These are phyloP conservation scores for Diaporthe batatas DNA, from an alignment of 2,329 filamentous ascomycete species.

Conservation along the genomic window DNA sequence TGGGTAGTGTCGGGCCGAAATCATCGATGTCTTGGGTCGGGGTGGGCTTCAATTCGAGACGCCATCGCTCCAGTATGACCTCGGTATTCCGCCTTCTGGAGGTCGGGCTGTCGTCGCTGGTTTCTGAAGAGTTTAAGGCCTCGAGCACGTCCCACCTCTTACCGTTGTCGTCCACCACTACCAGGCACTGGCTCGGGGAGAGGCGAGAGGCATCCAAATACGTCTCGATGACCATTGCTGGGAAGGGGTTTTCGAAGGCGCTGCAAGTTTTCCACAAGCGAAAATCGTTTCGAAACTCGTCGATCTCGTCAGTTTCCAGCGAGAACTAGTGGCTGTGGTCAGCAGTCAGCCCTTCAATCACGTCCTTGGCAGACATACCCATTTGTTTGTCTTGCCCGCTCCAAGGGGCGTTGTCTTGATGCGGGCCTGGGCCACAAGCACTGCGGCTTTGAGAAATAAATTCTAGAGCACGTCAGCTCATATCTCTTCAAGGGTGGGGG, in stretches of 20 bases:
- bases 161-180: conserved; percentile 88
- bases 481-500: conserved; percentile 11
- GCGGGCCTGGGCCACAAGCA: conserved; percentile 85
- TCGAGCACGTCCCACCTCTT: conserved; percentile 95
- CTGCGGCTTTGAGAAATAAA: conserved; percentile 88
- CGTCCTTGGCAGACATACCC: conserved; percentile 70
- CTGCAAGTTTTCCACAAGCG: conserved; percentile 85
- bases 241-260: conserved; percentile 80
- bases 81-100: conserved; percentile 70
- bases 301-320: conserved; percentile 92
- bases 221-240: conserved; percentile 89
- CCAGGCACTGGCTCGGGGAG: conserved; percentile 86
- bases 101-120: conserved; percentile 61
- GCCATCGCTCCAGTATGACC: conserved; percentile 92
- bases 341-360: conserved; percentile 36
- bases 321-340: conserved; percentile 77
- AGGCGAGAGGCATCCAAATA: conserved; percentile 86
- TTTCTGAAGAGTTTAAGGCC: conserved; percentile 76
- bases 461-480: conserved; percentile 70
- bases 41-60: conserved; percentile 80
- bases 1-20: conserved; percentile 78
- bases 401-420: conserved; percentile 75
- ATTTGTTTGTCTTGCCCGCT: conserved; percentile 80
- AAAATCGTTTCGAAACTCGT: conserved; percentile 86
- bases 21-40: conserved; percentile 63